Conservation (phyloP, 2,329 filamentous ascomycete species). For the Ascochyta pisi region DNA sequence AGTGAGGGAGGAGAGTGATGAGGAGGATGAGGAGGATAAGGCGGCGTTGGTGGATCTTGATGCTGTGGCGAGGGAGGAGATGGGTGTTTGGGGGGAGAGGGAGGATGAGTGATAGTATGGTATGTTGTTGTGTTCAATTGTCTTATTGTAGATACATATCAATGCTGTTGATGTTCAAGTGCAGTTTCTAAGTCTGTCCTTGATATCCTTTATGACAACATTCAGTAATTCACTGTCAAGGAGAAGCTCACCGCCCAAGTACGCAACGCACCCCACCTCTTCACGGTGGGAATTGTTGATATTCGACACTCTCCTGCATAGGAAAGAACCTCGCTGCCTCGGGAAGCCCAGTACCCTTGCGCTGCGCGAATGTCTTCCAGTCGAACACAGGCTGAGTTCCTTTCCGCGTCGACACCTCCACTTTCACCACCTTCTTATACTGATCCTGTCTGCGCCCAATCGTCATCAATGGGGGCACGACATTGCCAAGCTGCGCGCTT, state of each 20-base stretch:
- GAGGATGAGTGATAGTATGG: constrained; percentile 26
- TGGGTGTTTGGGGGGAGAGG: constrained; percentile 45
- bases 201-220: neutral
- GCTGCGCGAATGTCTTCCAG: neutral
- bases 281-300: neutral
- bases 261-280: too few relatives aligned
- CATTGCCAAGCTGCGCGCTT: too few relatives aligned
- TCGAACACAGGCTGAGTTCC: neutral
- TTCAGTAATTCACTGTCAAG: neutral
- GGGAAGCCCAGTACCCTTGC: neutral
- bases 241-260: neutral
- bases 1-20: constrained; percentile 23
- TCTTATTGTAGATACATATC: too few relatives aligned
- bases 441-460: neutral
- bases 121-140: neutral
- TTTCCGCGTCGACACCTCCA: neutral
- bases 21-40: constrained; percentile 22
- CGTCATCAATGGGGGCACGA: neutral
- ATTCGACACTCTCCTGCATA: neutral
- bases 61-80: constrained; percentile 45
- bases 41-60: constrained; percentile 42
- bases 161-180: too few relatives aligned
- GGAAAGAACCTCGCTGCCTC: neutral
- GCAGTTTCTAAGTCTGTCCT: neutral
- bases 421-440: neutral